These are phyloP conservation scores for Bruguiera gymnorhiza DNA, from an alignment of 345 rosid species.

Conservation along the genomic window DNA sequence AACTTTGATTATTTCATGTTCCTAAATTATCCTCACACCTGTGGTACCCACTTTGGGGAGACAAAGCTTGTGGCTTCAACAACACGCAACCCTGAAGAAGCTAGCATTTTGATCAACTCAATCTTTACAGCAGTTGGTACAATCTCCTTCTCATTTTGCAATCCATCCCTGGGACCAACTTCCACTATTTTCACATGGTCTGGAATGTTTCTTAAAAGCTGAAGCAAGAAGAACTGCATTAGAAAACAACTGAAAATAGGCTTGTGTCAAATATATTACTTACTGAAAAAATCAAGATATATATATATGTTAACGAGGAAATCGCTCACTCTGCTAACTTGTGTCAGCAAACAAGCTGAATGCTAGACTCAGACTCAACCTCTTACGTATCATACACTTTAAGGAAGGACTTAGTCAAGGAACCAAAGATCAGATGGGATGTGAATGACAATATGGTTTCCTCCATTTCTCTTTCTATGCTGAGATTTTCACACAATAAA, in stretches of 20 bases:
- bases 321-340: not conserved
- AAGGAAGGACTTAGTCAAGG: slow-evolving; percentile 1
- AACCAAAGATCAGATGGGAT: not conserved
- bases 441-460: not conserved
- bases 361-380: too few species aligned
- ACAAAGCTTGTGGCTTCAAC: slow-evolving; percentile 87
- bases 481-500: too few species aligned
- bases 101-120: slow-evolving; percentile 56
- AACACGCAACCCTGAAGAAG: slow-evolving; percentile 53
- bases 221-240: not conserved
- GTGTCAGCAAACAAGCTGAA: too few species aligned
- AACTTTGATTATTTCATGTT: not conserved
- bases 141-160: slow-evolving; percentile 63
- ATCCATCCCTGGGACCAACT: slow-evolving; percentile 79
- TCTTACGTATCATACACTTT: not conserved
- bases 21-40: slow-evolving; percentile 30
- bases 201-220: slow-evolving; percentile 54
- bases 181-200: slow-evolving; percentile 68
- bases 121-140: slow-evolving; percentile 60
- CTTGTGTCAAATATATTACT: not conserved
- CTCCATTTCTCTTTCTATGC: not conserved
- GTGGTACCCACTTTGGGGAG: slow-evolving; percentile 86
- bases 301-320: not conserved
- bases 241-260: not conserved
- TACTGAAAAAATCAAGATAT: too few species aligned